Evolutionary conservation across 2,329 filamentous ascomycete species (phyloP).

Genomic region (Shiraia sp.): DNA sequence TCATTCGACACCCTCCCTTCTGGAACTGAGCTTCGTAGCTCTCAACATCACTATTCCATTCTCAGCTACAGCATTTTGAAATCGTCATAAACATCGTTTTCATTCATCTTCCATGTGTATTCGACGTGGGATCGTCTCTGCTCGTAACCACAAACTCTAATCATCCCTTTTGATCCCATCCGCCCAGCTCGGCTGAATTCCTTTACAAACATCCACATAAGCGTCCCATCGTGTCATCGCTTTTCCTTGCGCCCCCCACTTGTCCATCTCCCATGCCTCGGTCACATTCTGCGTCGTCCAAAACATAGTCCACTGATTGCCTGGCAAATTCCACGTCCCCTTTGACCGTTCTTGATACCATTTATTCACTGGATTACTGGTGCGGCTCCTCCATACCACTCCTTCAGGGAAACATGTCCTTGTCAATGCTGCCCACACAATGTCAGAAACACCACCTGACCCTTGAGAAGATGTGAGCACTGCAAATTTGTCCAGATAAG

Average conservation of each 20-base stretch:
- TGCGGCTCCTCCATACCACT: constrained; percentile 89
- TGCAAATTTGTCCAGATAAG: constrained; percentile 97
- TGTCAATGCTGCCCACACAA: constrained; percentile 96
- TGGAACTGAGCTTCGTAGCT: too few species aligned
- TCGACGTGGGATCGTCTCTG: too few species aligned
- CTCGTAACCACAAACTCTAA: not conserved
- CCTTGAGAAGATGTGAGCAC: constrained; percentile 88
- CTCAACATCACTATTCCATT: too few species aligned
- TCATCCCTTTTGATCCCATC: constrained; percentile 38
- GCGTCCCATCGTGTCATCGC: constrained; percentile 49
- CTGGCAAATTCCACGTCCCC: constrained; percentile 79
- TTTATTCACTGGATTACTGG: constrained; percentile 94
- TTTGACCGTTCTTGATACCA: constrained; percentile 96
- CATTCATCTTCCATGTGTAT: too few species aligned
- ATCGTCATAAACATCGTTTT: too few species aligned
- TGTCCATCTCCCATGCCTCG: constrained; percentile 60
- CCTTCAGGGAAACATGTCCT: constrained; percentile 83
- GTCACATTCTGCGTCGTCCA: constrained; percentile 77
- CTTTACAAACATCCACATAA: constrained; percentile 54
- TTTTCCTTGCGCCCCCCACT: constrained; percentile 50
- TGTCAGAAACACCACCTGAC: constrained; percentile 88
- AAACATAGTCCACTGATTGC: constrained; percentile 96
- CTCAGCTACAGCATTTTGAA: too few species aligned
- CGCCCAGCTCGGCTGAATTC: constrained; percentile 54
- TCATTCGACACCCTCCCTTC: too few species aligned